phyloP scores from a whole-genome alignment of 306 rosid genomes.

The Abrus precatorius region DNA sequence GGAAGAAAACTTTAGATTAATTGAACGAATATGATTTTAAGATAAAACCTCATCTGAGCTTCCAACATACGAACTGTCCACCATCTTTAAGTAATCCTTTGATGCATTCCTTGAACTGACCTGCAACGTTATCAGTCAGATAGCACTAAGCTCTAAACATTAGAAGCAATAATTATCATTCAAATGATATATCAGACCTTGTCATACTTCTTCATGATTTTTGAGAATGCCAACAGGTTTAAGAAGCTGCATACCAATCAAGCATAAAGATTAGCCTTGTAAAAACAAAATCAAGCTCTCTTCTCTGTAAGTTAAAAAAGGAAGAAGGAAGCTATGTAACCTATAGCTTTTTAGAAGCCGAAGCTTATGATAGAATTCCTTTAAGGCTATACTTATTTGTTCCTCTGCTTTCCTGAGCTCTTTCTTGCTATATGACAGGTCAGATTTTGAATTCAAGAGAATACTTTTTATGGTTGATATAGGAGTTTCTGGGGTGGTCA shows the following conservation, averaged over 20 bases:
- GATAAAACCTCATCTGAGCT: constrained; percentile 63
- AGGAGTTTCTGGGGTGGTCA: constrained; percentile 63
- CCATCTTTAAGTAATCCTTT: constrained; percentile 70
- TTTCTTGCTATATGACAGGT: constrained; percentile 61
- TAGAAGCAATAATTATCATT: constrained; percentile 10
- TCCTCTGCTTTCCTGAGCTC: constrained; percentile 71
- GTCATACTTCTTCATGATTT: constrained; percentile 91
- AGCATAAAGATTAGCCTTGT: constrained; percentile 20
- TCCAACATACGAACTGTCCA: constrained; percentile 71
- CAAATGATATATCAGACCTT: constrained; percentile 59
- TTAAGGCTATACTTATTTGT: constrained; percentile 63
- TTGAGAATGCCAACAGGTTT: constrained; percentile 76
- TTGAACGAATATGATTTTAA: neutral
- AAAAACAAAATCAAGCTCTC: neutral
- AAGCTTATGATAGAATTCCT: constrained; percentile 74
- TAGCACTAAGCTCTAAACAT: neutral
- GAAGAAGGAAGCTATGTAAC: constrained; percentile 51
- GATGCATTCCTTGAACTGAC: constrained; percentile 61
- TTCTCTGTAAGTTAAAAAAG: neutral
- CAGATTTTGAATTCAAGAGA: constrained; percentile 47
- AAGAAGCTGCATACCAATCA: constrained; percentile 64
- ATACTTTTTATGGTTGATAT: constrained; percentile 67
- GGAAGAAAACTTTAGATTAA: neutral
- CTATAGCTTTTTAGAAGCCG: constrained; percentile 71
- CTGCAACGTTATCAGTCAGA: constrained; percentile 18